Evolutionary conservation across 2,329 filamentous ascomycete genomes (phyloP), one percentile per base, ranked within the genome.

Genomic region (Arachnomyces sp.): DNA sequence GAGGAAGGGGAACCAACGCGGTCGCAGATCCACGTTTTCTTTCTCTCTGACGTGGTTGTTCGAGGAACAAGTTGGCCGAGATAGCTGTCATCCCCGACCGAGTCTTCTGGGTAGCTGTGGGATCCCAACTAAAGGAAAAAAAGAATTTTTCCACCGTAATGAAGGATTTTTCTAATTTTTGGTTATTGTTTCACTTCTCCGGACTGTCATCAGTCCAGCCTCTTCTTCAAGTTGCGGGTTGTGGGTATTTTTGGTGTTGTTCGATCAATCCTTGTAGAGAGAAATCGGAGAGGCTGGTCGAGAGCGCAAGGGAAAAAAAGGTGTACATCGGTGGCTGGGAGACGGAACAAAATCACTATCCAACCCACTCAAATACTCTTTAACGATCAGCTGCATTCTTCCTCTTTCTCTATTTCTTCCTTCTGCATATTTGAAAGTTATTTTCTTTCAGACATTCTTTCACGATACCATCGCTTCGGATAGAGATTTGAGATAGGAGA

Each of bases 221-320:
- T 43, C 45, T 41, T 31, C 18, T 39, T 34, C 31, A 25, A 5
- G 21, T 9, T 25, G 5, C 21, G 5, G 5, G 21, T 25, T 31
- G 37, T 34, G n/a, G 28, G 31, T 35, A 31, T 39, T 40, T 21
- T 32, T 32, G 28, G 12, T 9, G 8, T 33, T 7, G 40, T 34
- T 30, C 29, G 41, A 47, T 51, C 45, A 45, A 42, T 14, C 43
- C 40, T 16, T 39, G 43, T 52, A 45, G 44, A 46, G 52, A 43
- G 40, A 60, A 61, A 55, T 57, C 39, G 49, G 57, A 57, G 59
- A 56, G 57, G 58, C 60, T 57, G 57, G 56, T 55, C 49, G 9
- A 25, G 21, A 25, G 9, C 21, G n/a, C 21, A 25, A 9, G 5
- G 21, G 5, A 25, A 25, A 25, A 25, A 25, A 25, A 25, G 9